Percentiles rank a stretch among this genome's conserved stretches.
These are phyloP conservation scores for Trichoderma arundinaceum DNA, from an alignment of 2,329 filamentous ascomycete genomes.

Conservation along the genomic window DNA sequence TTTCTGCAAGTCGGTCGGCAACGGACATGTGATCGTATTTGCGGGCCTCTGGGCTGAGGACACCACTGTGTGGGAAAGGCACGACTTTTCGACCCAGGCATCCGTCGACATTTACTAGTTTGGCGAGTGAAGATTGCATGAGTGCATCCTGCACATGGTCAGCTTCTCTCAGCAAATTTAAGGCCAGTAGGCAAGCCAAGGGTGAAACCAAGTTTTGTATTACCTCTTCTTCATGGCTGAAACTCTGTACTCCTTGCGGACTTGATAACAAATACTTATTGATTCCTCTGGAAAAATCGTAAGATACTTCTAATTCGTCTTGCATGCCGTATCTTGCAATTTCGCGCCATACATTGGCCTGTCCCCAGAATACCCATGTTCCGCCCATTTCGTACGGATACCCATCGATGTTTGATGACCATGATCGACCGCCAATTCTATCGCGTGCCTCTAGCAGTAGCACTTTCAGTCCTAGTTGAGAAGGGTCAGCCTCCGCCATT, in stretches of 20 bases:
- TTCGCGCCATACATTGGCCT: constrained; percentile 26
- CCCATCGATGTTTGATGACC: constrained; percentile 24
- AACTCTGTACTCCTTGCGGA: constrained; percentile 6
- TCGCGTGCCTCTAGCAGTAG: constrained; percentile 21
- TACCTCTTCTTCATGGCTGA: constrained; percentile 29
- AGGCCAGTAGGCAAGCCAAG: background rate
- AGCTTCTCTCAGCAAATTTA: background rate
- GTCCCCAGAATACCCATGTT: constrained; percentile 25
- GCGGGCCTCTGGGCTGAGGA: constrained; percentile 15
- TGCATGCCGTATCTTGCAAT: constrained; percentile 29
- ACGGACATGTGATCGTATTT: constrained; percentile 29
- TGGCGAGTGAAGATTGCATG: constrained; percentile 24
- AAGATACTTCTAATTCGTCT: constrained; percentile 22
- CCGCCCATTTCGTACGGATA: constrained; percentile 24
- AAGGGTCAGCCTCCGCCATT: background rate
- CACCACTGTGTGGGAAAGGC: constrained; percentile 19
- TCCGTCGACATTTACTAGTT: constrained; percentile 27
- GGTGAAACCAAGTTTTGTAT: background rate
- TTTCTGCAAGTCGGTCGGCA: constrained; percentile 19
- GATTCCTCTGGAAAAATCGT: constrained; percentile 24
- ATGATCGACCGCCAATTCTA: constrained; percentile 22
- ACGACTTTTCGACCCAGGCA: constrained; percentile 19
- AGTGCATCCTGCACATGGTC: constrained; percentile 5
- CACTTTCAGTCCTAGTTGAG: constrained; percentile 4
- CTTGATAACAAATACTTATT: constrained; percentile 24